phyloP scores from a whole-genome alignment of 2,329 filamentous ascomycete genomes.

The Cladosporium sp. region DNA sequence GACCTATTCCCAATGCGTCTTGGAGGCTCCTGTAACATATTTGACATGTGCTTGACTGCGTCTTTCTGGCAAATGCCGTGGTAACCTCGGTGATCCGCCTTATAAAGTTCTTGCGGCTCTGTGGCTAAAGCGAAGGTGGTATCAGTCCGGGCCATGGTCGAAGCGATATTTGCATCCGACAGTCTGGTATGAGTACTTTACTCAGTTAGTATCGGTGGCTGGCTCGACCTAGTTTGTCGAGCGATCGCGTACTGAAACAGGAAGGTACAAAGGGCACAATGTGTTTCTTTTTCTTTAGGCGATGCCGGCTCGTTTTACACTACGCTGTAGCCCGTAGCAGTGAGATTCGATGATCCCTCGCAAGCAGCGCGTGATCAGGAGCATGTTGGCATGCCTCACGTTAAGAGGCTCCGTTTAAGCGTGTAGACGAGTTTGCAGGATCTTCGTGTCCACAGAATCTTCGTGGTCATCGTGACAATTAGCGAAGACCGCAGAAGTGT shows the following conservation, averaged over 20 bases:
- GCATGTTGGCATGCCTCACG: background rate
- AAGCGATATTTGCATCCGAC: background rate
- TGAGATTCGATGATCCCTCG: background rate
- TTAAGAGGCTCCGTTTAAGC: background rate
- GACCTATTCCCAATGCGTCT: background rate
- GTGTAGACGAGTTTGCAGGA: background rate
- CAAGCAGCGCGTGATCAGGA: background rate
- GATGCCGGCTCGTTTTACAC: background rate
- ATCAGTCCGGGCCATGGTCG: background rate
- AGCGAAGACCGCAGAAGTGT: background rate
- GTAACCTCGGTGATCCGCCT: background rate
- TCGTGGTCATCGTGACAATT: background rate
- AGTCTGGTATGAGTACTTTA: background rate
- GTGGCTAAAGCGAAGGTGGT: background rate
- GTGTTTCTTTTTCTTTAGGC: background rate
- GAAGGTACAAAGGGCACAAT: background rate
- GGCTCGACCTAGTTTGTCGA: background rate
- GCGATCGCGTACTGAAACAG: slow-evolving; percentile 2
- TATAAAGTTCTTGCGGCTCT: background rate
- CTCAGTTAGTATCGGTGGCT: background rate
- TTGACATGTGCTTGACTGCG: background rate
- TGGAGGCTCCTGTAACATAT: background rate
- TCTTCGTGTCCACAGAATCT: background rate
- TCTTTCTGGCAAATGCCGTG: background rate
- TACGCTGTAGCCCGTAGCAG: background rate